Conservation (phyloP, 805 yeast genomes). For the Myxozyma melibiosi region DNA sequence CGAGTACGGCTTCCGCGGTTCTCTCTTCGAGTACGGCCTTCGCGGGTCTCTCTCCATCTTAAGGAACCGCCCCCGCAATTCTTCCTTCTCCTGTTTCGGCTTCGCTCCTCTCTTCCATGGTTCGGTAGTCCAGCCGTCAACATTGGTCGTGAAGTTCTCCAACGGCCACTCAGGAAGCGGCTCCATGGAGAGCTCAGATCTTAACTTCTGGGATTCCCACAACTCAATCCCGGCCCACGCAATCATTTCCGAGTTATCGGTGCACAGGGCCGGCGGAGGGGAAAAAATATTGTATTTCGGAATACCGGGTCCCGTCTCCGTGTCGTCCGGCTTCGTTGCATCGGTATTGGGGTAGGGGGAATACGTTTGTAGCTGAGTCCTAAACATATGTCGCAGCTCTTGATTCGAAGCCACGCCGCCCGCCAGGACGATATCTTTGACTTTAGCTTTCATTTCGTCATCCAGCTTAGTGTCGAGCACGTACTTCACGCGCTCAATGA, state of each 20-base stretch:
- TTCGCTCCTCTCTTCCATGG: not conserved
- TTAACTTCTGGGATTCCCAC: conserved; percentile 54
- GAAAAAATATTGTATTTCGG: conserved; percentile 44
- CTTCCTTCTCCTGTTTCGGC: no score
- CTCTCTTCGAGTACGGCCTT: no score
- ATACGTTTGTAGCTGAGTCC: not conserved
- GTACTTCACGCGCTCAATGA: conserved; percentile 62
- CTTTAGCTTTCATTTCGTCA: conserved; percentile 23
- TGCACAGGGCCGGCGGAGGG: conserved; percentile 74
- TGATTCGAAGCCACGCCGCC: conserved; percentile 93
- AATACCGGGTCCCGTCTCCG: no score
- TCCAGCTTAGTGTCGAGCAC: conserved; percentile 43
- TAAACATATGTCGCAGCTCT: conserved; percentile 51
- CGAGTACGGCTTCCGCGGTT: no score
- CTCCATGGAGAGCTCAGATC: conserved; percentile 56
- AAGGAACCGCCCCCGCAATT: no score
- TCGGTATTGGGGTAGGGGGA: no score
- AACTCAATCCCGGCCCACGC: conserved; percentile 96
- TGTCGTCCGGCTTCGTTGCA: no score
- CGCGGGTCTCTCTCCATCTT: no score
- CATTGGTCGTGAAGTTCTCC: conserved; percentile 4
- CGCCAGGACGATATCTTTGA: conserved; percentile 69
- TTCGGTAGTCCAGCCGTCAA: conserved; percentile 15
- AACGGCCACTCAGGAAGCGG: conserved; percentile 74
- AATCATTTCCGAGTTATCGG: conserved; percentile 96